Evolutionary conservation across 352 stramenopile genomes (phyloP), one percentile per base, ranked within the genome.

Genomic region (Globisporangium apiculatum): DNA sequence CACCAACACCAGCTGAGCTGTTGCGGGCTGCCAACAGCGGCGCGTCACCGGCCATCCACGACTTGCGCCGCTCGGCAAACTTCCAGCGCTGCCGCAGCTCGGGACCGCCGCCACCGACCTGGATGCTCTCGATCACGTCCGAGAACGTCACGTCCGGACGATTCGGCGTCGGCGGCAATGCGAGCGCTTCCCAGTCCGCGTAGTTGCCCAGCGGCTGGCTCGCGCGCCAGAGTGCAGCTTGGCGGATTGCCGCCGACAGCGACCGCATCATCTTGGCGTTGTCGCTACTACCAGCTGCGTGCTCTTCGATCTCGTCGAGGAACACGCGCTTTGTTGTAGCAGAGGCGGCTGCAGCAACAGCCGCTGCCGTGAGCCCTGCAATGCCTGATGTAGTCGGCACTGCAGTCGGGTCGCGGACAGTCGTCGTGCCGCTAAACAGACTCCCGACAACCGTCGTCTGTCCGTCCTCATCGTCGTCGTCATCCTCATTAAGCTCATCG

Each of bases 361-460:
- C 40, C 7, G 40, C 7, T 2, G 40, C 11, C 40, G 40, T 12
- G 40, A 43, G 7, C 69, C 62, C 46, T 69, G 51, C 46, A 68
- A 55, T 18, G 64, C 45, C 24, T 56, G 58, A 1, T 52, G 54
- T 10, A 45, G 49, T 10, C 15, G 42, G 17, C 46, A 31, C 7
- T 56, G 55, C 3, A 42, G 62, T 73, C 14, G 67, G 49, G 0
- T 65, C 58, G 18, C 80, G 75, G 24, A 87, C 79, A 35, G 72
- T 58, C 40, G 79, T 86, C 17, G 83, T 87, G 36, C 68, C 76
- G 51, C 82, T 92, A 37, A 91, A 72, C 10, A 94, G 51, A 66
- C 82, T 92, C 1, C 84, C 84, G 8, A 94, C 80, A 6, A 92
- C 56, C 0, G 82, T 94, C 1, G 84, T 92, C 47, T 90, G 72